Percentiles rank a stretch among this genome's conserved stretches.
These are phyloP conservation scores for Syzygium jambos DNA, from an alignment of 345 rosid species.

Conservation along the genomic window DNA sequence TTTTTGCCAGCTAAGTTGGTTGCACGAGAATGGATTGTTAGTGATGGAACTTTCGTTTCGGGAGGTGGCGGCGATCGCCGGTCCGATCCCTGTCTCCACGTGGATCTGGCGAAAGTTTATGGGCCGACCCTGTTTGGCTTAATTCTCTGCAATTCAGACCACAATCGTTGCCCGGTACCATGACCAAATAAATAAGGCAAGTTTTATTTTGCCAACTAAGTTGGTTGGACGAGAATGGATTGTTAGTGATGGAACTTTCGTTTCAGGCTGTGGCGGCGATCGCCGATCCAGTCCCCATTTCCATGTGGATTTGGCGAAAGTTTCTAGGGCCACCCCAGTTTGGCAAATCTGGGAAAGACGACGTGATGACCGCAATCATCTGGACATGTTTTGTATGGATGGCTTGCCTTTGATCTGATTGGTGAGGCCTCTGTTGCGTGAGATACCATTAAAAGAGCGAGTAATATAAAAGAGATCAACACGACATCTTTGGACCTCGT, in stretches of 20 bases:
- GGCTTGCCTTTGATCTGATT: neutral
- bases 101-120: no score
- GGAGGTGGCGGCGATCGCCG: neutral
- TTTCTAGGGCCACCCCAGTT: neutral
- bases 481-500: neutral
- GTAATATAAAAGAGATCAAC: neutral
- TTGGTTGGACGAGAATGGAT: no score
- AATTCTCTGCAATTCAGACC: no score
- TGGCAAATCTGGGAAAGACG: neutral
- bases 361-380: neutral
- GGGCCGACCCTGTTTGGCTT: no score
- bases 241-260: no score
- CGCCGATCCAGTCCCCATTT: no score
- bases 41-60: neutral
- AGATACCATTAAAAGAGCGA: neutral
- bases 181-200: no score
- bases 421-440: neutral
- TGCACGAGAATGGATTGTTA: neutral
- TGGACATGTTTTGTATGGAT: no score
- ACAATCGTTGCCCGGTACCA: no score
- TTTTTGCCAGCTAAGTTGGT: neutral
- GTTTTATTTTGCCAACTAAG: no score
- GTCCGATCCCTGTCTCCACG: neutral
- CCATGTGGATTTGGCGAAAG: no score
- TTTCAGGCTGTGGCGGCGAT: no score